These are phyloP conservation scores for Carallia brachiata DNA, from an alignment of 345 rosid species.

Conservation along the genomic window DNA sequence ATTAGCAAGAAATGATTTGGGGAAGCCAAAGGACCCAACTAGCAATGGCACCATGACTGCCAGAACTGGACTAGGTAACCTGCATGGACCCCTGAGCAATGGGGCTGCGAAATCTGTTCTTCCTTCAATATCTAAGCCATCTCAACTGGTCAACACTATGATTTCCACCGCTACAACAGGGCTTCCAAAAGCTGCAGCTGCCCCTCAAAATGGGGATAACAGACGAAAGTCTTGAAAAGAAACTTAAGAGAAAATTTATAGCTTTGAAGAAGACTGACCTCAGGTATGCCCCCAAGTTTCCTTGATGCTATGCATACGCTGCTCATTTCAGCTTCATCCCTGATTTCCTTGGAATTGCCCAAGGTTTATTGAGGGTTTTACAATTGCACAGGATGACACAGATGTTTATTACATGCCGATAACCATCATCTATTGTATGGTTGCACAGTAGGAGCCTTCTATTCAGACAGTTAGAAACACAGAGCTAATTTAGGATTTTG, in stretches of 20 bases:
- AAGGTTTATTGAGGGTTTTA: slow-evolving; percentile 21
- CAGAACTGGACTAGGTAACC: slow-evolving; percentile 48
- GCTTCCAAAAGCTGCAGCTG: slow-evolving; percentile 36
- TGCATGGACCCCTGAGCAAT: slow-evolving; percentile 41
- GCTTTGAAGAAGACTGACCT: slow-evolving; percentile 14
- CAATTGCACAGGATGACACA: slow-evolving; percentile 20
- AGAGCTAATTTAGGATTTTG: slow-evolving; percentile 20
- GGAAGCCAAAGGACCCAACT: slow-evolving; percentile 40
- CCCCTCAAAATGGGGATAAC: slow-evolving; percentile 41
- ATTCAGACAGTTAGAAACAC: slow-evolving; percentile 12
- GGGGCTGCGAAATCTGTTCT: slow-evolving; percentile 40
- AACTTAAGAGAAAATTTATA: slow-evolving; percentile 8
- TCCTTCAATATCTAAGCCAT: slow-evolving; percentile 32
- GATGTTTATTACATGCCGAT: slow-evolving; percentile 12
- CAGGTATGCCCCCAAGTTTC: slow-evolving; percentile 21
- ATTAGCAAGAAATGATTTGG: slow-evolving; percentile 58
- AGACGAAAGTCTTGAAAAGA: slow-evolving; percentile 38
- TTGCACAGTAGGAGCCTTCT: slow-evolving; percentile 19
- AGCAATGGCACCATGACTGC: slow-evolving; percentile 34
- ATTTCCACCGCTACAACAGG: slow-evolving; percentile 29
- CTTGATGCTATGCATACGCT: neutral
- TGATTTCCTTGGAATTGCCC: slow-evolving; percentile 20
- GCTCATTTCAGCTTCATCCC: slow-evolving; percentile 18
- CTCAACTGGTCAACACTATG: slow-evolving; percentile 30
- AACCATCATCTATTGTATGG: slow-evolving; percentile 19